These are phyloP conservation scores for Coemansia sp. DNA, from an alignment of 192 early-diverging fungal species.

Conservation along the genomic window DNA sequence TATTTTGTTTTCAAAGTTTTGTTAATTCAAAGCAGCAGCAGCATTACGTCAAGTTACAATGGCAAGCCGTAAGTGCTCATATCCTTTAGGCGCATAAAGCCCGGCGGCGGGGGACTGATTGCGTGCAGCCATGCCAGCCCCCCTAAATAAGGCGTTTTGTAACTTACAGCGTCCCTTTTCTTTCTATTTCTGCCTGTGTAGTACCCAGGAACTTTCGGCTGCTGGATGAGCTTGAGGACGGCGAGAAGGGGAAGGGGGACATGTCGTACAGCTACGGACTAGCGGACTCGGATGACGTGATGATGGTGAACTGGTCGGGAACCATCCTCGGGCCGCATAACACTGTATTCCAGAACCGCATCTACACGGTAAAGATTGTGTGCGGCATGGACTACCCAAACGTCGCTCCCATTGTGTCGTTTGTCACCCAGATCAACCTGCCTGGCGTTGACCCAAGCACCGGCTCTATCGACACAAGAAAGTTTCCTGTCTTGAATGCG, in stretches of 20 bases:
- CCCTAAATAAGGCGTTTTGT: too few relatives aligned
- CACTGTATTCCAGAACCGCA: slow-evolving; percentile 90
- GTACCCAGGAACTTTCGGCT: slow-evolving; percentile 96
- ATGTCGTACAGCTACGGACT: slow-evolving; percentile 92
- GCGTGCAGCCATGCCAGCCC: too few relatives aligned
- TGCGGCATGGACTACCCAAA: slow-evolving; percentile 88
- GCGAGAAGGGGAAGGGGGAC: slow-evolving; percentile 93
- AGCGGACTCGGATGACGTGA: slow-evolving; percentile 69
- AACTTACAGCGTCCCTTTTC: too few relatives aligned
- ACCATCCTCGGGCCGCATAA: slow-evolving; percentile 81
- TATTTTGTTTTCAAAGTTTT: too few relatives aligned
- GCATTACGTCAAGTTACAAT: too few relatives aligned
- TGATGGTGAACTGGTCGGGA: slow-evolving; percentile 87
- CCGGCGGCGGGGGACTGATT: too few relatives aligned
- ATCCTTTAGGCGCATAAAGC: too few relatives aligned
- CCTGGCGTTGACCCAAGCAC: slow-evolving; percentile 77
- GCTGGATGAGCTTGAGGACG: slow-evolving; percentile 94
- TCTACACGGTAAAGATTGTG: slow-evolving; percentile 80
- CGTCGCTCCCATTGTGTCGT: slow-evolving; percentile 69
- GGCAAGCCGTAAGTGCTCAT: too few relatives aligned
- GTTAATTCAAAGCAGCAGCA: too few relatives aligned
- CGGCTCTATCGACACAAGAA: slow-evolving; percentile 67
- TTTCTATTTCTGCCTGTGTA: slow-evolving; percentile 28
- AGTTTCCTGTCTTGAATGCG: slow-evolving; percentile 67
- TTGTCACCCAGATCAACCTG: slow-evolving; percentile 81